Percentiles rank a stretch among this genome's conserved stretches.
These are phyloP conservation scores for Daldinia bambusicola DNA, from an alignment of 495 filamentous ascomycete genomes.

Conservation along the genomic window DNA sequence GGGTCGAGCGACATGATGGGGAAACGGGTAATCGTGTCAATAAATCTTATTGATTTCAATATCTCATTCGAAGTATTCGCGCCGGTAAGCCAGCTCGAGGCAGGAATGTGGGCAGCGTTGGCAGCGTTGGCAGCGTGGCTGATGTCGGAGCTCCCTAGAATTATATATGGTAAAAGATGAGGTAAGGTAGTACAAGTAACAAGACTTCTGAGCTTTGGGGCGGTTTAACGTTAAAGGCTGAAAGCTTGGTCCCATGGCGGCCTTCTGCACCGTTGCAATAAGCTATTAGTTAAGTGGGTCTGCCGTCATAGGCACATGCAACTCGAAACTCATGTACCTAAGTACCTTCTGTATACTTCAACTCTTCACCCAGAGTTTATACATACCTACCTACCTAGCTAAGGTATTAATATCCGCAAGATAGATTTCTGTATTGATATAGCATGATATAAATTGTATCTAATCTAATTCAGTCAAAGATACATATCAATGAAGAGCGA, in stretches of 20 bases:
- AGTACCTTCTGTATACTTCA: background rate
- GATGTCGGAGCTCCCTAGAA: conserved; percentile 8
- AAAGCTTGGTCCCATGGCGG: conserved; percentile 31
- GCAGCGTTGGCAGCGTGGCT: background rate
- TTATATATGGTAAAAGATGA: conserved; percentile 11
- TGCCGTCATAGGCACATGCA: conserved; percentile 40
- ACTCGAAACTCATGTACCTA: conserved; percentile 3
- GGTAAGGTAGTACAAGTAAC: conserved; percentile 13
- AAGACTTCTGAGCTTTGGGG: conserved; percentile 22
- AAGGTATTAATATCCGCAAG: too few relatives aligned
- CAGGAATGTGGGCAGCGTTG: background rate
- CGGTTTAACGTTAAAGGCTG: conserved; percentile 8
- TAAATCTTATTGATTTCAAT: too few relatives aligned
- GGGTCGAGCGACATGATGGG: conserved; percentile 85
- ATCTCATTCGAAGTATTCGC: conserved; percentile 6
- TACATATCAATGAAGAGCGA: too few relatives aligned
- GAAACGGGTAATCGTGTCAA: background rate
- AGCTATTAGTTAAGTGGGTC: conserved; percentile 34
- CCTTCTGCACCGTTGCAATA: conserved; percentile 35
- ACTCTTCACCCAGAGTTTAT: too few relatives aligned
- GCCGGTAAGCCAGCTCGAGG: conserved; percentile 25
- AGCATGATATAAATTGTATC: too few relatives aligned
- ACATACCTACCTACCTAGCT: too few relatives aligned
- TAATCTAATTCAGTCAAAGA: too few relatives aligned
- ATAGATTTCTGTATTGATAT: too few relatives aligned